Base-by-base conservation (phyloP, 148 eudicot genomes). In the Rhododendron simsii region DNA sequence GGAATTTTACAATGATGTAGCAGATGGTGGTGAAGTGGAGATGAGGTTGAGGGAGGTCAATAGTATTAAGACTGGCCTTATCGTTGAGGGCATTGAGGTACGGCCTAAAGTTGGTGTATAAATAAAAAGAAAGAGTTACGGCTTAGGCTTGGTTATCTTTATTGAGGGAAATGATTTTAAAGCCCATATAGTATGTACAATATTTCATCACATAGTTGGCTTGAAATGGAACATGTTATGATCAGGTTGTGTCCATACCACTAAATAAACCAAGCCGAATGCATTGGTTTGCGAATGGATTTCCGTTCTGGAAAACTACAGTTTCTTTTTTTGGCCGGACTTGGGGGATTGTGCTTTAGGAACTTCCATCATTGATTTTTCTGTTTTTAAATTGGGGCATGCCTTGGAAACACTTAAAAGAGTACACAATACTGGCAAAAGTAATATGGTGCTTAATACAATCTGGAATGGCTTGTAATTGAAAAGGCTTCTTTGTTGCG, bases 41-140 rank as follows among this genome's bases (percentile, higher is more conserved):
- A 88, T 95, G 86, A 67, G 84, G 21, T 67, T 94, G 26, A 48
- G 84, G 86, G 94, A 91, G 85, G 86, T 85, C 13, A 82, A 90
- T 0, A 1, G 39, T 28, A 0, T 0, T 7, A 28, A 69, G 75
- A 0, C 37, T 69, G 16, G 18, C 30, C 75, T 69, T 69, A 28
- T 69, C 30, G 75, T 69, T 18, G 75, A 30, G 39, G 75, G 75
- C 75, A 30, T 30, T 28, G 75, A 69, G 75, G 37, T 69, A 1
- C 75, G 75, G 75, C 39, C 73, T 65, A 65, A 26, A 65, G 30
- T 2, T n/a, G 33, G 14, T 65, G 73, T 3, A 2, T 65, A n/a
- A n/a, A 65, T 63, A 0, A 23, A 23, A 63, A 63, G 69, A 23
- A 61, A 7, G 69, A 63, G 67, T 16, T 13, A 59, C 7, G 8